Base-by-base conservation (phyloP, 2,329 filamentous ascomycete species). In the Proliferodiscus dingleyae region DNA sequence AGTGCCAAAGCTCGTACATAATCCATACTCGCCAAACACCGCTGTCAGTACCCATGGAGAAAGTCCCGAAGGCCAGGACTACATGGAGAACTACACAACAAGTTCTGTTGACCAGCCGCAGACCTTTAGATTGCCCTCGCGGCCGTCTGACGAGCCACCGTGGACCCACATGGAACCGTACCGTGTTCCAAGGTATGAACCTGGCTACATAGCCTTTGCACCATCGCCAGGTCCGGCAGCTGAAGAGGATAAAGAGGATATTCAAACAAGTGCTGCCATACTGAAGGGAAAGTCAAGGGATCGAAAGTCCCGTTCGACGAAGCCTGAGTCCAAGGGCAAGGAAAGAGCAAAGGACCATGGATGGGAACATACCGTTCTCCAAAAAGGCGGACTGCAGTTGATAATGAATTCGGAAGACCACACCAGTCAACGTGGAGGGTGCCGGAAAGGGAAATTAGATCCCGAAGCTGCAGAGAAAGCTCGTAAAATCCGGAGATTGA, bases 401-500 rank as follows among this genome's bases (percentile, higher is more conserved):
- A 36, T 46, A 23, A 46, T 26, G n/a, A 45, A 34, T 19, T 29
- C 36, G 4, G 44, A 40, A 32, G 42, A 47, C 43, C 9, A 34
- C 15, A 28, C 32, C 29, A 28, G 43, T 22, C 24, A 46, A 37
- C n/a, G 50, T 30, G 10, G 45, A 24, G 52, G 53, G 2, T 38
- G 50, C 16, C 46, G 57, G 22, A 55, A 19, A 13, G 50, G 55
- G 22, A 47, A 50, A 23, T 43, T 58, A 16, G 48, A 51, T 28
- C 50, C 48, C 2, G 38, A 55, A 15, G 47, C 46, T 6, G 46
- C 48, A 18, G 52, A 54, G 23, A 56, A 52, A 16, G 53, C 55
- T 9, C 45, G 46, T 13, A 42, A 37, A 11, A 53, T 59, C 9
- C 46, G 57, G 9, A 49, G 39, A 24, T 32, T 53, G 16, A 44